Base-by-base conservation (phyloP, 2,329 filamentous ascomycete species). In the Ophiosphaerella narmari region DNA sequence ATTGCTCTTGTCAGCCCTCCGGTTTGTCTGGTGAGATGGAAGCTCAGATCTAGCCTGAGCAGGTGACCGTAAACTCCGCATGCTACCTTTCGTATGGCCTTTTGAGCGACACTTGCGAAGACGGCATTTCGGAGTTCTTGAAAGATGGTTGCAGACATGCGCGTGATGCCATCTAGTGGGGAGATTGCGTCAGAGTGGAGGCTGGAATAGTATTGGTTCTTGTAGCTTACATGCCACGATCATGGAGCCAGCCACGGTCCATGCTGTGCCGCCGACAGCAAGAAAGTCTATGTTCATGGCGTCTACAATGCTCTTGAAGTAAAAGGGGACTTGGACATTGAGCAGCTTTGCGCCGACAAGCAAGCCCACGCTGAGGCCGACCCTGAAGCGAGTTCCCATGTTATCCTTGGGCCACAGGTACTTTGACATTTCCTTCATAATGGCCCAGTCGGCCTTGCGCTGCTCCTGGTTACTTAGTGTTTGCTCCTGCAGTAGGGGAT, bases 221-320 rank as follows among this genome's bases (percentile, higher is more conserved):
- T 54, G 43, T 55, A 59, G 59, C 81, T 73, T 79, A 84, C 82
- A 96, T 49, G 91, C 94, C 59, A 99, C 77, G 48, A 99, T 94
- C 85, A 97, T 91, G 50, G 90, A 88, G 4, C 94, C 93, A 9
- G 91, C 94, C 7, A 96, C 87, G 0, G 91, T 91, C 44, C 87
- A 89, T 24, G 91, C 92, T 0, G 91, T 96, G 7, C 91, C 92
- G n/a, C 91, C 93, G 5, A 90, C 77, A 13, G 88, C 82, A n/a
- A 85, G 83, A 70, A 96, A 87, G 73, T 99, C 94, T 61, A 99
- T 84, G 72, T 99, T 99, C 91, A 99, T 96, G 16, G 90, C 86
- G 74, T 99, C 95, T 36, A 99, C 90, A 58, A 99, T 97, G 74
- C 79, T 92, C 80, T 97, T 97, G 80, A 99, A 99, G 80, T 97